phyloP scores from a whole-genome alignment of 768 basidiomycete genomes.

The Trametes coccinea region DNA sequence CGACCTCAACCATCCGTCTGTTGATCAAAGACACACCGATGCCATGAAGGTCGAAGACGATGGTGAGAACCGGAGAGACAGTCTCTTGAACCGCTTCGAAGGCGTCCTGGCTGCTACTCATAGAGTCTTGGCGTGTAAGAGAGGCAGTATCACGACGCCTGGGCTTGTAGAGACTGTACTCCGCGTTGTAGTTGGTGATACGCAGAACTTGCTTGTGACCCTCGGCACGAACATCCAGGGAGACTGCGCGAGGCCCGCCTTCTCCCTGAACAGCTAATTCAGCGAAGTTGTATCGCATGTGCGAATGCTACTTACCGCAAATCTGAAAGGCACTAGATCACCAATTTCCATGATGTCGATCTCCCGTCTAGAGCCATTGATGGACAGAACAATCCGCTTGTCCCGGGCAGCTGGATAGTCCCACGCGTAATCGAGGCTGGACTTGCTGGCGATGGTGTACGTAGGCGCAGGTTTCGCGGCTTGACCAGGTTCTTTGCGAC shows the following conservation, averaged over 20 bases:
- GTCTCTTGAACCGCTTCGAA: slow-evolving; percentile 88
- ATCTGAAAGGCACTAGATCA: slow-evolving; percentile 84
- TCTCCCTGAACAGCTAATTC: slow-evolving; percentile 41
- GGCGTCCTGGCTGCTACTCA: slow-evolving; percentile 66
- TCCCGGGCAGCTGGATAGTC: slow-evolving; percentile 84
- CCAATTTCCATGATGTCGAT: slow-evolving; percentile 98
- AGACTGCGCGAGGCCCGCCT: slow-evolving; percentile 64
- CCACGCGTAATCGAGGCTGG: slow-evolving; percentile 80
- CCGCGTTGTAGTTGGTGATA: slow-evolving; percentile 84
- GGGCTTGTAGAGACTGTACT: slow-evolving; percentile 86
- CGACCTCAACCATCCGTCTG: slow-evolving; percentile 81
- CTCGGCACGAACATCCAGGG: slow-evolving; percentile 91
- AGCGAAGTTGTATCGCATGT: not conserved
- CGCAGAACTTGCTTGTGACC: slow-evolving; percentile 81
- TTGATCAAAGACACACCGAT: slow-evolving; percentile 93
- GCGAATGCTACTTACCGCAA: slow-evolving; percentile 51
- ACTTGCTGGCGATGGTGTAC: slow-evolving; percentile 61
- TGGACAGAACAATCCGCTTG: slow-evolving; percentile 71
- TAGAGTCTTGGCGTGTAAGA: slow-evolving; percentile 64
- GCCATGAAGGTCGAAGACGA: slow-evolving; percentile 81
- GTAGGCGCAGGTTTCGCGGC: slow-evolving; percentile 42
- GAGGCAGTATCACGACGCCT: slow-evolving; percentile 51
- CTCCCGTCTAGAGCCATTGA: slow-evolving; percentile 59
- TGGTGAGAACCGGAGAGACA: slow-evolving; percentile 58
- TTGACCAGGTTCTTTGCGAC: slow-evolving; percentile 44